These are phyloP conservation scores for Neurospora sp. DNA, from an alignment of 495 filamentous ascomycete genomes.

Conservation along the genomic window DNA sequence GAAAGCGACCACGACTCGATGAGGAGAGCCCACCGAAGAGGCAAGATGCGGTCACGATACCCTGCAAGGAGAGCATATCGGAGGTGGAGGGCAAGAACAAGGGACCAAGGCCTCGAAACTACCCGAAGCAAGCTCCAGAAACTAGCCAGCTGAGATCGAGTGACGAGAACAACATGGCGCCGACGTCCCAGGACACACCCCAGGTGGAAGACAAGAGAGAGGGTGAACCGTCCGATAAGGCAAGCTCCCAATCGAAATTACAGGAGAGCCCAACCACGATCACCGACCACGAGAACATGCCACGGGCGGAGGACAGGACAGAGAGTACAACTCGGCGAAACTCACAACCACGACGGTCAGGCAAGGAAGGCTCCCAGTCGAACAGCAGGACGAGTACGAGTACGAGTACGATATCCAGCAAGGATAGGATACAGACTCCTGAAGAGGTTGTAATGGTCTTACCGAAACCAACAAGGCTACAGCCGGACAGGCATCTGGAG, in stretches of 20 bases:
- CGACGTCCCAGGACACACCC: not conserved
- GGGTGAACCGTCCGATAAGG: not conserved
- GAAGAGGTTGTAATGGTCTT: not conserved
- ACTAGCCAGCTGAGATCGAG: too few species aligned
- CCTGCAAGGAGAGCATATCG: not conserved
- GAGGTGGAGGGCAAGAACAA: not conserved
- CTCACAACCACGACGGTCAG: not conserved
- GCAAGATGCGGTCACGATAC: not conserved
- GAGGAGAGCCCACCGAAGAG: slow-evolving; percentile 1
- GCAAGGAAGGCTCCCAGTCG: not conserved
- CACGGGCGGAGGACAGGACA: not conserved
- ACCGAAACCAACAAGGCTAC: not conserved
- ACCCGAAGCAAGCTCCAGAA: not conserved
- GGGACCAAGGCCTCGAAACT: not conserved
- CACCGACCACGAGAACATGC: not conserved
- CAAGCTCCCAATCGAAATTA: not conserved
- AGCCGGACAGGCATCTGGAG: not conserved
- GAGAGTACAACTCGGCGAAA: not conserved
- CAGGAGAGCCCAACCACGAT: not conserved
- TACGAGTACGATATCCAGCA: not conserved
- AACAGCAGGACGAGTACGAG: not conserved
- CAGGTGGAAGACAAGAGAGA: not conserved
- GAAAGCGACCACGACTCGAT: not conserved
- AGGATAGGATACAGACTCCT: not conserved
- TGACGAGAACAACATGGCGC: too few species aligned